phyloP scores from a whole-genome alignment of 1,284 basidiomycete species.

The Earliella scabrosa region DNA sequence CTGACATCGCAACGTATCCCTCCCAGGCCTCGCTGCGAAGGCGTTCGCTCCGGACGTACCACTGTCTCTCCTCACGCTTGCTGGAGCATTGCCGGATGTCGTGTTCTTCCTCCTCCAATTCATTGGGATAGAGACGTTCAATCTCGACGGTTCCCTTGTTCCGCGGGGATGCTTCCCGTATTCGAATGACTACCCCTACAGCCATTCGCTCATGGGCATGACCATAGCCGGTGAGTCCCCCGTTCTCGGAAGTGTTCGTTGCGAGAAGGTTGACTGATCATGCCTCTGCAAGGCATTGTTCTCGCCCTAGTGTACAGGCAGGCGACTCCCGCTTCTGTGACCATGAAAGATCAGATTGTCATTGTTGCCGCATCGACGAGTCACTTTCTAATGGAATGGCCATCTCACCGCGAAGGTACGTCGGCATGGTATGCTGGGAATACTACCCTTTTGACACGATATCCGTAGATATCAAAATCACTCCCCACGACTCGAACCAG shows the following conservation, averaged over 20 bases:
- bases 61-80: conserved; percentile 32
- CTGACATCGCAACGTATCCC: background rate
- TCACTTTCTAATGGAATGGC: conserved; percentile 36
- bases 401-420: conserved; percentile 32
- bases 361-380: conserved; percentile 28
- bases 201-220: conserved; percentile 35
- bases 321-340: conserved; percentile 22
- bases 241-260: too few species aligned
- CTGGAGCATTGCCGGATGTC: conserved; percentile 33
- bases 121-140: conserved; percentile 35
- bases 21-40: conserved; percentile 34
- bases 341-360: conserved; percentile 24
- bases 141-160: conserved; percentile 28
- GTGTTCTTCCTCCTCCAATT: conserved; percentile 35
- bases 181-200: conserved; percentile 36
- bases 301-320: conserved; percentile 25
- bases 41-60: conserved; percentile 35
- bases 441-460: background rate
- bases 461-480: conserved; percentile 33
- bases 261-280: too few species aligned
- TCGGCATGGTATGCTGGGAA: background rate
- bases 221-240: conserved; percentile 25
- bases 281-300: conserved; percentile 17
- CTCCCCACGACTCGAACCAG: conserved; percentile 26
- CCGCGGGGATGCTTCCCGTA: conserved; percentile 38